Evolutionary conservation across 768 basidiomycete species (phyloP).

Genomic region (Macrocybe gigantea): DNA sequence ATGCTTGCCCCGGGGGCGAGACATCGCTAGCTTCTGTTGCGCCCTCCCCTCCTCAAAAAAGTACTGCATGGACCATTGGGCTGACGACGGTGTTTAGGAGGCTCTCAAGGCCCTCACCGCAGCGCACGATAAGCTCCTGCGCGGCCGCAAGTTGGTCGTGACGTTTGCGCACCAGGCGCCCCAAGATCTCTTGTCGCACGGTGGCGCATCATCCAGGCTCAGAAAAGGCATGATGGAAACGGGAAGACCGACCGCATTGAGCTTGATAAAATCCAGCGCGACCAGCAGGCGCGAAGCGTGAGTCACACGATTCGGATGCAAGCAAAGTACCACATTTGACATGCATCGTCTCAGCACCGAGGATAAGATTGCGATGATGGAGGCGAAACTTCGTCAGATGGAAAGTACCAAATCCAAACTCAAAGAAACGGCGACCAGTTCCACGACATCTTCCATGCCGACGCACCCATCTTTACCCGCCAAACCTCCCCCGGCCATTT

Average conservation of each 20-base stretch:
- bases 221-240: conserved; percentile 48
- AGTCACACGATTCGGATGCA: conserved; percentile 9
- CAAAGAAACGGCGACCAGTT: conserved; percentile 6
- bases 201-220: conserved; percentile 17
- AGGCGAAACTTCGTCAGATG: conserved; percentile 89
- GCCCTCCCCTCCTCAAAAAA: background rate
- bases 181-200: conserved; percentile 21
- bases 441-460: conserved; percentile 6
- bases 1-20: conserved; percentile 13
- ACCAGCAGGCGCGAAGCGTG: conserved; percentile 48
- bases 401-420: conserved; percentile 32
- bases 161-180: conserved; percentile 89
- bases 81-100: conserved; percentile 48
- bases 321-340: background rate
- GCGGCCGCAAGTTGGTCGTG: conserved; percentile 87
- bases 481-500: conserved; percentile 31
- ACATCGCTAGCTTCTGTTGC: background rate
- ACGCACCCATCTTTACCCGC: conserved; percentile 35
- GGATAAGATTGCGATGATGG: conserved; percentile 92
- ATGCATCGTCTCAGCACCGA: conserved; percentile 48
- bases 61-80: conserved; percentile 8
- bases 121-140: conserved; percentile 74
- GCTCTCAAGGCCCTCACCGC: conserved; percentile 69
- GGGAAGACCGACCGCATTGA: conserved; percentile 78
- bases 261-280: conserved; percentile 73